These are phyloP conservation scores for Penicillium sp. DNA, from an alignment of 2,329 filamentous ascomycete species.

Conservation along the genomic window DNA sequence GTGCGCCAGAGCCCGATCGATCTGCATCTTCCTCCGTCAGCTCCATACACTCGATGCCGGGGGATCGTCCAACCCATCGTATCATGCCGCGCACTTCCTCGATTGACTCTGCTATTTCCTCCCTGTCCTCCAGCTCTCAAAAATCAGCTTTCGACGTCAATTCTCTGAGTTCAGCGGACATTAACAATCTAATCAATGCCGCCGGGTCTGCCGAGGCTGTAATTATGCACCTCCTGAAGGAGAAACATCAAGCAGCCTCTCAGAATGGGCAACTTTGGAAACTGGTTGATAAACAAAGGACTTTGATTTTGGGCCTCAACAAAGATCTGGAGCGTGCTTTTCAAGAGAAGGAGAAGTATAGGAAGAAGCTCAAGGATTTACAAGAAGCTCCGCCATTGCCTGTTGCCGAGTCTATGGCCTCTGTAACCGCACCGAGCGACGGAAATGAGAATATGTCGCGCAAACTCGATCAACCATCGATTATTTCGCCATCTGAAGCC, in stretches of 20 bases:
- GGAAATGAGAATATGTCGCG: background rate
- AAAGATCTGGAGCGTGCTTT: conserved; percentile 87
- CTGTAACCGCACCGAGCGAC: conserved; percentile 2
- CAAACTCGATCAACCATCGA: conserved; percentile 2
- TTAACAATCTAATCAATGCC: conserved; percentile 73
- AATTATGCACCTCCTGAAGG: conserved; percentile 82
- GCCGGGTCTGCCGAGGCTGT: conserved; percentile 88
- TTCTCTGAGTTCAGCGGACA: conserved; percentile 66
- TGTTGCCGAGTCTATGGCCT: conserved; percentile 13
- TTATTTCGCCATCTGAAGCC: conserved; percentile 7
- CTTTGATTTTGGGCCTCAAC: conserved; percentile 90
- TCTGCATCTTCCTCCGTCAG: conserved; percentile 34
- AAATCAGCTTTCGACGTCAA: conserved; percentile 59
- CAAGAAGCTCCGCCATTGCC: conserved; percentile 47
- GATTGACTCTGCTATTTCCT: conserved; percentile 89
- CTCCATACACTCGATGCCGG: conserved; percentile 32
- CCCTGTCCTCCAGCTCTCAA: conserved; percentile 62
- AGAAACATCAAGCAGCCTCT: conserved; percentile 82
- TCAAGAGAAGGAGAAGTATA: conserved; percentile 93
- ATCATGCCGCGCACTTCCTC: conserved; percentile 71
- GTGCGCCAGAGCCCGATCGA: conserved; percentile 28
- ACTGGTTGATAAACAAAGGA: conserved; percentile 90
- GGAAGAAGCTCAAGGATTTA: conserved; percentile 81
- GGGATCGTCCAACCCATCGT: conserved; percentile 34
- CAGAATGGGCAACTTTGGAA: conserved; percentile 95